Evolutionary conservation across 2,329 filamentous ascomycete species (phyloP).

Genomic region (Zalaria sp.): DNA sequence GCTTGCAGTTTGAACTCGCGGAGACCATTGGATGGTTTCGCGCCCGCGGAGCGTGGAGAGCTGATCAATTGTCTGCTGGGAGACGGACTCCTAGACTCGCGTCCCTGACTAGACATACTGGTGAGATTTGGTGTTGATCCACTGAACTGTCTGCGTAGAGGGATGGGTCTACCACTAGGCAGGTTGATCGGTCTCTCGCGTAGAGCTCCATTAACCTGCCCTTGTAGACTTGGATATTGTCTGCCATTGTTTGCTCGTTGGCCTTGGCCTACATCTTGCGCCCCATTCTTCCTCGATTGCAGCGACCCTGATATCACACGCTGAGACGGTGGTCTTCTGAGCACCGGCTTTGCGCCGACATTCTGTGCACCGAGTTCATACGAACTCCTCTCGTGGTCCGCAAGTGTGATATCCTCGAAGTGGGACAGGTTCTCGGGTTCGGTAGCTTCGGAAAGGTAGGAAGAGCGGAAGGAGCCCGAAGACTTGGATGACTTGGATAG

Average conservation of each 20-base stretch:
- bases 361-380: conserved; percentile 5
- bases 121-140: conserved; percentile 15
- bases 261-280: conserved; percentile 10
- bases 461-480: conserved; percentile 58
- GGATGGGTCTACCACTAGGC: conserved; percentile 17
- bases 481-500: conserved; percentile 82
- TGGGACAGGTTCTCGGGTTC: conserved; percentile 56
- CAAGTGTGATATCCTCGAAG: conserved; percentile 87
- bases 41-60: conserved; percentile 7
- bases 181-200: conserved; percentile 22
- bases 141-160: conserved; percentile 24
- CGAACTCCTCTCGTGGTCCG: conserved; percentile 32
- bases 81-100: conserved; percentile 18
- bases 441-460: conserved; percentile 51
- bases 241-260: conserved; percentile 23
- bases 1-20: conserved; percentile 7
- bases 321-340: conserved; percentile 1
- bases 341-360: neutral
- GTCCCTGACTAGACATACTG: conserved; percentile 4
- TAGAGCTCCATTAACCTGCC: conserved; percentile 21
- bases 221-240: conserved; percentile 26
- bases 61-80: conserved; percentile 13
- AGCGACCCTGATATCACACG: neutral
- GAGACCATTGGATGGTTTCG: conserved; percentile 1
- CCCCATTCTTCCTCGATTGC: neutral